phyloP scores from a whole-genome alignment of 1,284 basidiomycete genomes.

The Trichosporon sp. region DNA sequence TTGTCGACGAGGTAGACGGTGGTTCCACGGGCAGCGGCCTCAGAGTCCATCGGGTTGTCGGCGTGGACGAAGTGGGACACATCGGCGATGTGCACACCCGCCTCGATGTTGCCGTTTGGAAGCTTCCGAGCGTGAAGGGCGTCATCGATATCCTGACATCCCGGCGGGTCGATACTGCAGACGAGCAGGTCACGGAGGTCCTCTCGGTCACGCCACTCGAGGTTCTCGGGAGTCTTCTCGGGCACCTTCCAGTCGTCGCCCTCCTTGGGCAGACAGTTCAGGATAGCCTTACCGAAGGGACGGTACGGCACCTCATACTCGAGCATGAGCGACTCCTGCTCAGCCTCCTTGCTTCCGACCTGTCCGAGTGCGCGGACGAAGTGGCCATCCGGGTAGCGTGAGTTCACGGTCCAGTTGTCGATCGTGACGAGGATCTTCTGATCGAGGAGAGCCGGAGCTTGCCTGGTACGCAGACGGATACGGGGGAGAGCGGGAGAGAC shows the following conservation, averaged over 20 bases:
- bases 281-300: constrained; percentile 91
- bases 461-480: constrained; percentile 90
- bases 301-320: constrained; percentile 97
- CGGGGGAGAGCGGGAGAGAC: constrained; percentile 89
- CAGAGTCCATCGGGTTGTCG: constrained; percentile 94
- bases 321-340: constrained; percentile 89
- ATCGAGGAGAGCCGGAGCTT: constrained; percentile 81
- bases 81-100: constrained; percentile 98
- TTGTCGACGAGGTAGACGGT: constrained; percentile 99
- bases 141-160: constrained; percentile 98
- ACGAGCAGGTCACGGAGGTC: constrained; percentile 85
- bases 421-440: constrained; percentile 97
- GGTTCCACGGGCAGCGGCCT: constrained; percentile 92
- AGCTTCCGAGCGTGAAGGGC: constrained; percentile 89
- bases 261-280: constrained; percentile 86
- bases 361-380: constrained; percentile 91
- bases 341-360: constrained; percentile 92
- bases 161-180: constrained; percentile 97
- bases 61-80: constrained; percentile 95
- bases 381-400: constrained; percentile 95
- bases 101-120: constrained; percentile 94
- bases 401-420: constrained; percentile 84
- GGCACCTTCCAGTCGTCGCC: constrained; percentile 95
- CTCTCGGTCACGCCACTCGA: constrained; percentile 80
- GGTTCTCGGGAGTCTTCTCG: constrained; percentile 64